These are phyloP conservation scores for Neonectria punicea DNA, from an alignment of 2,329 filamentous ascomycete species.

Conservation along the genomic window DNA sequence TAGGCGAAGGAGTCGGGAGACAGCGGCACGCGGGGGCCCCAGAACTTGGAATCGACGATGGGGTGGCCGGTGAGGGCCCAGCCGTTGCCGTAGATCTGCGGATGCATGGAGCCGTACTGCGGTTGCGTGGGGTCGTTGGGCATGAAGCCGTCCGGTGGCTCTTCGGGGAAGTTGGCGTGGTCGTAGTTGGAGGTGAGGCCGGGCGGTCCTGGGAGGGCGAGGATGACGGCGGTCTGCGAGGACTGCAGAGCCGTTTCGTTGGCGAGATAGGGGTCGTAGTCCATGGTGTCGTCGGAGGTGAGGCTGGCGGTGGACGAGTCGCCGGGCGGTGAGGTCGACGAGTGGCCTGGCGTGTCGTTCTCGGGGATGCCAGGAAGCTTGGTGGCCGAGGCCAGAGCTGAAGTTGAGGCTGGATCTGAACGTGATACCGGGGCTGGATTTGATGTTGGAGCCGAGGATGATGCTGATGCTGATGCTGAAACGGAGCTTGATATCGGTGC, in stretches of 20 bases:
- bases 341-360: background rate
- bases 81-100: conserved; percentile 41
- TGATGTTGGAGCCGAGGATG: background rate
- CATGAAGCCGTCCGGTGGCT: conserved; percentile 13
- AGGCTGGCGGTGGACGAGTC: conserved; percentile 13
- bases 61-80: conserved; percentile 33
- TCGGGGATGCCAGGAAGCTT: background rate
- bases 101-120: conserved; percentile 34
- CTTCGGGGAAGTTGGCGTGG: conserved; percentile 3
- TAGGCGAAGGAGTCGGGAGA: conserved; percentile 35
- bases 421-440: background rate
- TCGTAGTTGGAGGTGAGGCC: conserved; percentile 3
- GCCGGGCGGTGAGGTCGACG: conserved; percentile 12
- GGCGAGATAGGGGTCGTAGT: conserved; percentile 6
- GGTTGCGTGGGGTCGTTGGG: conserved; percentile 15
- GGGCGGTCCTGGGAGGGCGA: conserved; percentile 15
- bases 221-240: conserved; percentile 7
- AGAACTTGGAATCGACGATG: conserved; percentile 12
- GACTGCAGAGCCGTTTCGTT: conserved; percentile 6
- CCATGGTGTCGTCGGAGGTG: conserved; percentile 19
- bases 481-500: background rate
- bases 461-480: background rate
- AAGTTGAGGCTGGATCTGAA: background rate
- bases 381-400: background rate
- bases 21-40: conserved; percentile 14